Base-by-base conservation (phyloP, 768 basidiomycete genomes). In the Kwoniella europaea region DNA sequence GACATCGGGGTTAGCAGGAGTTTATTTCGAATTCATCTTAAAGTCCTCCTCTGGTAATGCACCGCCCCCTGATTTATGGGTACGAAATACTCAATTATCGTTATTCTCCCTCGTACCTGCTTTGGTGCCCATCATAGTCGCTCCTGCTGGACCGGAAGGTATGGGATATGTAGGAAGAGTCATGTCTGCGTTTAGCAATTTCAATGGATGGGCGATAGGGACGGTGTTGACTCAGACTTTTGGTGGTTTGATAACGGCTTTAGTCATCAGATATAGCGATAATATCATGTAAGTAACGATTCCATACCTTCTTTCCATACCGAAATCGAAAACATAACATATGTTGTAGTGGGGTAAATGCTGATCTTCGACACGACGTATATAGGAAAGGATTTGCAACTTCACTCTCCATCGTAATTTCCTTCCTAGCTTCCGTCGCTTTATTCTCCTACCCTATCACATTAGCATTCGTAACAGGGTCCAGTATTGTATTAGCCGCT, bases 21-120 rank as follows among this genome's bases (percentile, higher is more conserved):
- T 98, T 29, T 98, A 98, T 85, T 98, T 98, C 76, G 96, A 98
- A 85, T 94, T 96, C 91, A 94, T 94, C 44, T 86, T 95, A 74
- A 98, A 96, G 86, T 90, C 91, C 76, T 91, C 92, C 2, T 60
- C 71, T 3, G 52, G 67, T 3, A 50, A 59, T 18, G 64, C 68
- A 3, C 77, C 77, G 4, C 63, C 76, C 9, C 78, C 78, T 1
- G 93, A 97, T 84, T 87, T 98, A 12, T 98, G 96, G 96, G 90
- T 96, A 68, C 91, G 96, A 80, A 98, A 98, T 82, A 91, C 96
- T 71, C 96, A 98, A 83, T 88, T 98, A 16, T 95, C 93, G 24
- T 87, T 95, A 65, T 98, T 98, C 86, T 95, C 93, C 60, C 87
- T 98, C 54, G 87, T 96, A 24, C 96, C 96, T 2, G 94, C 94